These are phyloP conservation scores for Lepidium didymum DNA, from an alignment of 345 rosid species.

Conservation along the genomic window DNA sequence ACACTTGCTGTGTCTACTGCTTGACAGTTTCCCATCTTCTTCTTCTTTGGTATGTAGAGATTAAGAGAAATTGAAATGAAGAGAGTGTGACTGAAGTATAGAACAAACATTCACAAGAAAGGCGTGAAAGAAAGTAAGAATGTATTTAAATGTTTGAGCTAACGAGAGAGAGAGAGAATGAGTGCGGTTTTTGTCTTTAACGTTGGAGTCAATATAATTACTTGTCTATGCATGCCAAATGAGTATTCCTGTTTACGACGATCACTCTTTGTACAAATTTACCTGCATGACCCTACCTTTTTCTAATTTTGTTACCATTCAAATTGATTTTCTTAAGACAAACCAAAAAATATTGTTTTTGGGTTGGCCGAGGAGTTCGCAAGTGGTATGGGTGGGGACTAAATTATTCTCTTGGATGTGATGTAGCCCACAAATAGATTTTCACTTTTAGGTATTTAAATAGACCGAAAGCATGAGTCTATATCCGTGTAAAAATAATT, in stretches of 20 bases:
- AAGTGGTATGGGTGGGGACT: no score
- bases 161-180: neutral
- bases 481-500: no score
- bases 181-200: slow-evolving; percentile 20
- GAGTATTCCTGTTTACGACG: slow-evolving; percentile 16
- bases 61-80: neutral
- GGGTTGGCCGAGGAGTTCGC: no score
- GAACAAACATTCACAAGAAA: slow-evolving; percentile 5
- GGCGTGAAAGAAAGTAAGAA: neutral
- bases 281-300: no score
- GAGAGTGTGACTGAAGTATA: slow-evolving; percentile 1
- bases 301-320: no score
- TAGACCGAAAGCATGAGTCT: no score
- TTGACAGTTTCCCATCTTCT: slow-evolving; percentile 86
- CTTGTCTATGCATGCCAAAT: slow-evolving; percentile 22
- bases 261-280: neutral
- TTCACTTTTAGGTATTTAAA: no score
- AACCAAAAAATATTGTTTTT: no score
- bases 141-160: neutral
- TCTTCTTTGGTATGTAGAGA: neutral
- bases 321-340: no score
- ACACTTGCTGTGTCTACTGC: slow-evolving; percentile 75
- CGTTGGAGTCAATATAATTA: slow-evolving; percentile 21
- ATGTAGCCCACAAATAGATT: no score
- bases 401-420: no score